These are phyloP conservation scores for Scopulariopsis brevicaulis DNA, from an alignment of 2,329 filamentous ascomycete species.

Conservation along the genomic window DNA sequence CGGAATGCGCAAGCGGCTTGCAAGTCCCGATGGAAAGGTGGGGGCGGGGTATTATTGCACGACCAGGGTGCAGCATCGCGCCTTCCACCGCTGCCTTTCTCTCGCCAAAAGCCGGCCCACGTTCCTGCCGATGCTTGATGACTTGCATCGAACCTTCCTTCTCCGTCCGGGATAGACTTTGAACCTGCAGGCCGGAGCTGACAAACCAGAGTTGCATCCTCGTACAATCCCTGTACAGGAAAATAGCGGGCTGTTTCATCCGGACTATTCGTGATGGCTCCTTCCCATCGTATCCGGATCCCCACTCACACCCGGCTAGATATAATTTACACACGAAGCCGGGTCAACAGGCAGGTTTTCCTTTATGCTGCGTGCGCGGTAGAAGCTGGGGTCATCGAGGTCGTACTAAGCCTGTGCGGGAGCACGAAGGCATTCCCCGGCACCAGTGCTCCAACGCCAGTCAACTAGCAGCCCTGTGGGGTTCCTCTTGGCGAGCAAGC, in stretches of 20 bases:
- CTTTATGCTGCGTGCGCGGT: too few species aligned
- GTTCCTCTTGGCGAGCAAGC: too few species aligned
- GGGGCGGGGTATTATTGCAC: neutral
- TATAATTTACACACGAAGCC: too few species aligned
- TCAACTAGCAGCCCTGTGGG: too few species aligned
- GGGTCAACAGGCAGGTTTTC: too few species aligned
- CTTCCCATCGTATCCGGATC: neutral
- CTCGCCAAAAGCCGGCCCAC: neutral
- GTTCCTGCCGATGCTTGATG: neutral
- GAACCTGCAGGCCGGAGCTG: neutral
- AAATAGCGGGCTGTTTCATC: neutral
- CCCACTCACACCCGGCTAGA: neutral
- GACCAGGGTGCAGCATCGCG: neutral
- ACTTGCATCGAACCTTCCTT: neutral
- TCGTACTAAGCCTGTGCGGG: too few species aligned
- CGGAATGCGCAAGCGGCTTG: neutral
- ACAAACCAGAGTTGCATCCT: neutral
- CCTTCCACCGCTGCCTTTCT: neutral
- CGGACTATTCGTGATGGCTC: neutral
- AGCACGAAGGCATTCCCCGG: too few species aligned
- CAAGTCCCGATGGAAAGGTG: neutral
- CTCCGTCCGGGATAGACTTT: neutral
- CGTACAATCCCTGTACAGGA: neutral
- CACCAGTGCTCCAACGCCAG: too few species aligned
- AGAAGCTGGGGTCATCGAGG: too few species aligned